Percentiles rank a stretch among this genome's conserved stretches.
Evolutionary conservation across 495 filamentous ascomycete species (phyloP).

Genomic region (Clohesyomyces aquaticus): DNA sequence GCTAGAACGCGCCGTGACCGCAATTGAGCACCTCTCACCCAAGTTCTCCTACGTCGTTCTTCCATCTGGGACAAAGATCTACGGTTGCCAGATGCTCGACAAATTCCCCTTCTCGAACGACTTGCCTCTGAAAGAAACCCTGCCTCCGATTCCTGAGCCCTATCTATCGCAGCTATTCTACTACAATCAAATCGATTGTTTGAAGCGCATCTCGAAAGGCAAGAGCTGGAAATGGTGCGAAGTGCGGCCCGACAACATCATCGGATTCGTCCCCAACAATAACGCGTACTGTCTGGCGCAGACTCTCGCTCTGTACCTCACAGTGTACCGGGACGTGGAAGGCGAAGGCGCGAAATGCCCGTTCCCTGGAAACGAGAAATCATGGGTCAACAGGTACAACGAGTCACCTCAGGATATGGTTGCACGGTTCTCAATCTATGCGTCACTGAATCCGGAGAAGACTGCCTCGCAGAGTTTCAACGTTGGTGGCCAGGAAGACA

Average conservation of each 20-base stretch:
- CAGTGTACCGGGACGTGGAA: slow-evolving; percentile 37
- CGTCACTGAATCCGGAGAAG: slow-evolving; percentile 40
- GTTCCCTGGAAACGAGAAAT: slow-evolving; percentile 42
- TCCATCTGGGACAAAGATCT: slow-evolving; percentile 49
- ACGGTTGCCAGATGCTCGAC: slow-evolving; percentile 48
- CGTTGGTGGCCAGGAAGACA: slow-evolving; percentile 36
- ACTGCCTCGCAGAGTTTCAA: slow-evolving; percentile 43
- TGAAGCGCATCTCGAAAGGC: slow-evolving; percentile 40
- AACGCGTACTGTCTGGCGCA: slow-evolving; percentile 46
- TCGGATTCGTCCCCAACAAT: slow-evolving; percentile 47
- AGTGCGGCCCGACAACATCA: slow-evolving; percentile 45
- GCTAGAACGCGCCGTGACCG: slow-evolving; percentile 51
- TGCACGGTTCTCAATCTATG: slow-evolving; percentile 44
- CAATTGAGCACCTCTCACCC: slow-evolving; percentile 48
- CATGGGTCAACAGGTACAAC: slow-evolving; percentile 42
- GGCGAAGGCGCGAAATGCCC: slow-evolving; percentile 40
- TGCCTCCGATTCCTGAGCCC: slow-evolving; percentile 47
- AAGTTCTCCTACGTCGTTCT: slow-evolving; percentile 48
- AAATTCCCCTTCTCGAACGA: slow-evolving; percentile 47
- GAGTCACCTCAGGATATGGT: slow-evolving; percentile 45
- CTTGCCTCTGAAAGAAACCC: slow-evolving; percentile 44
- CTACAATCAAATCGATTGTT: slow-evolving; percentile 45
- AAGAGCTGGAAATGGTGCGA: slow-evolving; percentile 46
- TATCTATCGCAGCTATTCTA: slow-evolving; percentile 48
- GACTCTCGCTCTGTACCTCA: slow-evolving; percentile 41